A percentile compares a stretch with the other conserved stretches of the same genome.
phyloP scores from a whole-genome alignment of 2,329 filamentous ascomycete species.

The Xylariomycetidae sp. region DNA sequence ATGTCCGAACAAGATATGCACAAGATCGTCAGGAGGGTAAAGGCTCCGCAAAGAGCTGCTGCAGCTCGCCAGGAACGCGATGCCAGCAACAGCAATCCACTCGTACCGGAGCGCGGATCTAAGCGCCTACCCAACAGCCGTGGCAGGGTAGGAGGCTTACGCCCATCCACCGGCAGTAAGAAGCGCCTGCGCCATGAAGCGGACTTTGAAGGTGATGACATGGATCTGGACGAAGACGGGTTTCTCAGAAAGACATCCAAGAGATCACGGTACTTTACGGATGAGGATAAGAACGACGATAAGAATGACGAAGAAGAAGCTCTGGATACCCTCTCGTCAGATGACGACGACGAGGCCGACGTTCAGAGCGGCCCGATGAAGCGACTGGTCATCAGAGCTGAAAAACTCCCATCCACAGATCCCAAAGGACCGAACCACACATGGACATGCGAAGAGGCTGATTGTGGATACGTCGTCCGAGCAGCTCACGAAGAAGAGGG shows the following conservation, averaged over 20 bases:
- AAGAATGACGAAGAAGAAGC: constrained; percentile 16
- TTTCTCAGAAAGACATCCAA: constrained; percentile 22
- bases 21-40: constrained; percentile 20
- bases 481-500: constrained; percentile 53
- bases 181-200: constrained; percentile 37
- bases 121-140: constrained; percentile 34
- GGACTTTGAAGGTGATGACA: constrained; percentile 31
- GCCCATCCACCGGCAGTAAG: constrained; percentile 35
- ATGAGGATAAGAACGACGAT: constrained; percentile 21
- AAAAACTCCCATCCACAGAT: constrained; percentile 43
- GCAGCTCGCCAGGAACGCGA: constrained; percentile 10
- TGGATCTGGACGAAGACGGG: constrained; percentile 28
- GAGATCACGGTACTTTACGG: constrained; percentile 16
- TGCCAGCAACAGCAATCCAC: constrained; percentile 9
- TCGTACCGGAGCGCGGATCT: background rate
- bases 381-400: constrained; percentile 41
- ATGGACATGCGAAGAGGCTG: constrained; percentile 62
- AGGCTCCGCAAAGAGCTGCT: constrained; percentile 11
- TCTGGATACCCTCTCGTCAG: constrained; percentile 12
- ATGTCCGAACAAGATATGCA: constrained; percentile 21
- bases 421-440: constrained; percentile 56
- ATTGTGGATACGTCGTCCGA: constrained; percentile 60
- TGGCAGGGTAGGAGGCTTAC: constrained; percentile 42
- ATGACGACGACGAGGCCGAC: constrained; percentile 27
- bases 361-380: constrained; percentile 11